Conservation (phyloP, 257 asterid genomes). For the Solanum phureja region DNA sequence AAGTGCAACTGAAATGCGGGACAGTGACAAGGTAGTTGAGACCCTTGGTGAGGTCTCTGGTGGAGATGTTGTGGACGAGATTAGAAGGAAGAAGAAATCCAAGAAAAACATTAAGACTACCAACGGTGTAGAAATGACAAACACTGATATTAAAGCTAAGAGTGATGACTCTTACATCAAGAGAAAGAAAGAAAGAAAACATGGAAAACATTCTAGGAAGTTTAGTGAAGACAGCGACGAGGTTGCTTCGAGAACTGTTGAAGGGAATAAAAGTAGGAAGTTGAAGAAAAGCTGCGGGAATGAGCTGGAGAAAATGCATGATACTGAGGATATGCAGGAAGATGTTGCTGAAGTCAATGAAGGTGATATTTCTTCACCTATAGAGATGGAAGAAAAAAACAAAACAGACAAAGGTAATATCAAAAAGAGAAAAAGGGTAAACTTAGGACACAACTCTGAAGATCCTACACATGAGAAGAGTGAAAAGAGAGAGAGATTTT, state of each 20-base stretch:
- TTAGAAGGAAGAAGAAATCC: not conserved
- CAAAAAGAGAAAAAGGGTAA: not conserved
- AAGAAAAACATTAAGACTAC: not conserved
- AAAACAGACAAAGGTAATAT: not conserved
- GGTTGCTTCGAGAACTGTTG: not conserved
- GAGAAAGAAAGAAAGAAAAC: not conserved
- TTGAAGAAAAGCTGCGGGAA: not conserved
- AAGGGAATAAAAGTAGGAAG: not conserved
- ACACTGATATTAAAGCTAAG: not conserved
- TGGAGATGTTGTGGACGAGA: not conserved
- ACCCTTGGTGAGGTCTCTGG: not conserved
- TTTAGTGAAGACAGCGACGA: not conserved
- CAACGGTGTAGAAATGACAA: not conserved
- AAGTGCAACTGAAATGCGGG: not conserved
- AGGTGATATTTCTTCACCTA: not conserved
- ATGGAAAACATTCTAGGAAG: not conserved
- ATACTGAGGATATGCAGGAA: not conserved
- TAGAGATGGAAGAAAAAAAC: not conserved
- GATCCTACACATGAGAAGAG: not conserved
- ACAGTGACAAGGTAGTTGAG: not conserved
- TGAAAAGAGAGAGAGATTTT: not conserved
- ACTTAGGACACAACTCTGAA: not conserved
- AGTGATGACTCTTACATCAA: not conserved
- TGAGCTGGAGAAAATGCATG: not conserved
- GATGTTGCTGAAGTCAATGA: not conserved